Base-by-base conservation (phyloP, 2,329 filamentous ascomycete species). In the Fusarium keratoplasticum region DNA sequence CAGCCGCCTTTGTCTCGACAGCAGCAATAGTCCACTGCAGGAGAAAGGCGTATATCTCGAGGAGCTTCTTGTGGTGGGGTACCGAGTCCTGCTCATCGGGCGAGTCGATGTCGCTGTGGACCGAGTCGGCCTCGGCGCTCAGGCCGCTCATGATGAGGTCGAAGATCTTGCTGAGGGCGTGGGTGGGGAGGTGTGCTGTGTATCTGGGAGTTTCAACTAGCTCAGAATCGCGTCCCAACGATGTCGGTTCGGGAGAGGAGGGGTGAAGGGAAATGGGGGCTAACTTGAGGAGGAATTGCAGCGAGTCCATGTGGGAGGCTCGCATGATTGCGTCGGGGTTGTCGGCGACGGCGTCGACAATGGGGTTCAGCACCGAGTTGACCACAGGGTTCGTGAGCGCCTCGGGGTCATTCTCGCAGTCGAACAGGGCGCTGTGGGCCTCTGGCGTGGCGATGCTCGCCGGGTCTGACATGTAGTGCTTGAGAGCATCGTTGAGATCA, bases 211-310 rank as follows among this genome's bases (percentile, higher is more conserved):
- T 80, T 87, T 84, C 83, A 89, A 89, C 85, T 92, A 78, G 77
- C 77, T 78, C 77, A 78, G 77, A 78, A 78, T 79, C 68, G 64
- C 66, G 77, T 78, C 76, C 74, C 75, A 76, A 71, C 55, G 64
- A 31, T 35, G 71, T 64, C 69, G 77, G 47, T 61, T 77, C 67
- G 55, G 71, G 62, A 70, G 62, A 70, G n/a, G 63, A 67, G 67
- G 61, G 70, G 66, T 76, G 67, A 67, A 76, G 69, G 84, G 85
- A 88, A 81, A 86, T 87, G 84, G 90, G 89, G 80, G 90, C 95
- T 87, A 91, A 98, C 96, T 99, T 99, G 86, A 99, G 89, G 69
- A 99, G 87, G 81, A 98, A 98, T 83, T 98, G 96, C 77, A 99
- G 84, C 71, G 95, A 98, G 86, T 99, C 96, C 85, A 98, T 95